Percentiles rank a stretch among this genome's conserved stretches.
These are phyloP conservation scores for Trametes hirsuta DNA, from an alignment of 1,284 basidiomycete genomes.

Conservation along the genomic window DNA sequence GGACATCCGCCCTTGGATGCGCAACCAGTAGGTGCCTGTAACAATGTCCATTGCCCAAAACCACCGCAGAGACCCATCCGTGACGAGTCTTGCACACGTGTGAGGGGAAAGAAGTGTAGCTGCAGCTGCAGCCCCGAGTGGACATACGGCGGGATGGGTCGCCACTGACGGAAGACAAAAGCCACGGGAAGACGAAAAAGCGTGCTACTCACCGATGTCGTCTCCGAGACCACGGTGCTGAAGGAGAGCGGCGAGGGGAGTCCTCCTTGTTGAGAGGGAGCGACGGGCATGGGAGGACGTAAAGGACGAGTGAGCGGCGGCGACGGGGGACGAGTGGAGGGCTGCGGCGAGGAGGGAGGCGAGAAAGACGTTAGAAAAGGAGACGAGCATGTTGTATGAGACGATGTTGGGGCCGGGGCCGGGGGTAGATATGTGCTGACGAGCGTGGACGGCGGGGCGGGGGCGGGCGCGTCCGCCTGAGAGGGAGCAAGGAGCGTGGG, in stretches of 20 bases:
- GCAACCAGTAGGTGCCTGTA: too few species aligned
- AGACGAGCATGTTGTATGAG: constrained; percentile 22
- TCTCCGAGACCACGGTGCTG: constrained; percentile 16
- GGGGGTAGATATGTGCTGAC: constrained; percentile 21
- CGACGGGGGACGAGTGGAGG: constrained; percentile 23
- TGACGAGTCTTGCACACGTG: not conserved
- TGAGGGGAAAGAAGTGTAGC: not conserved
- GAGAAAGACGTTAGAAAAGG: constrained; percentile 19
- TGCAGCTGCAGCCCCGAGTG: not conserved
- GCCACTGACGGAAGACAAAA: not conserved
- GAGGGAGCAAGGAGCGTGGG: constrained; percentile 30
- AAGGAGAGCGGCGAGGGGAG: constrained; percentile 7
- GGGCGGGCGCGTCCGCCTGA: constrained; percentile 21
- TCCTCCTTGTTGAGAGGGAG: constrained; percentile 20
- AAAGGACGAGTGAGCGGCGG: constrained; percentile 28
- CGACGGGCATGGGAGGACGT: constrained; percentile 30
- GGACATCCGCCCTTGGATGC: too few species aligned
- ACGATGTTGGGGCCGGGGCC: constrained; percentile 1
- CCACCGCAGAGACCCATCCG: too few species aligned
- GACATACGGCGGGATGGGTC: constrained; percentile 1
- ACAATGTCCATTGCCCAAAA: too few species aligned
- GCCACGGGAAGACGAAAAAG: not conserved
- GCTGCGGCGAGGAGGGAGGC: constrained; percentile 25
- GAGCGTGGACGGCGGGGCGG: constrained; percentile 32
- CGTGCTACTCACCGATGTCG: constrained; percentile 12